Base-by-base conservation (phyloP, 306 rosid genomes). In the Phaseolus lunatus region DNA sequence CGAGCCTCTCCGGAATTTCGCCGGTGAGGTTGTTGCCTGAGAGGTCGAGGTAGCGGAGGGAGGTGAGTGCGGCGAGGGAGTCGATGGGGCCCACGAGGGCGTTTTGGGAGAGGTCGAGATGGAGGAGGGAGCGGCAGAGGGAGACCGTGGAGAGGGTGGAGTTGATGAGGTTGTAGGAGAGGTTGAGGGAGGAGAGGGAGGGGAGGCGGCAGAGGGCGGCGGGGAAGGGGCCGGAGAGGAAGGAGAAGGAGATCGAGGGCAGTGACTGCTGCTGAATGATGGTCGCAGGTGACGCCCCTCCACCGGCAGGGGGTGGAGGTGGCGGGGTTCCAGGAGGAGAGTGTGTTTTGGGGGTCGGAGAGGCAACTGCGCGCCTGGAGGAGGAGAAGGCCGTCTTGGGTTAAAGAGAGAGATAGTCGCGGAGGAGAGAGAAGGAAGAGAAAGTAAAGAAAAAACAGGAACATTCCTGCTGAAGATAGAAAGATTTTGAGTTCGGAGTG, bases 331-430 rank as follows among this genome's bases (percentile, higher is more conserved):
- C 96, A 91, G 16, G 77, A 27, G 22, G 88, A 72, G 44, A 91
- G 90, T 7, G 73, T 23, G 10, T 82, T 48, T 16, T 11, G 0
- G 0, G 89, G 96, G 81, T 87, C 90, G 66, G 81, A 82, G 80
- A 88, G 90, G 1, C 62, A 74, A 14, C 29, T 81, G 29, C 74
- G 84, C 84, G 78, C 82, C 19, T 67, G 63, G 24, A 72, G 80
- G 48, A 90, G 96, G 52, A 85, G 81, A 26, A 82, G 82, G 20
- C 89, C 91, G 0, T 90, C 96, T 74, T 90, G 91, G 75, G 73
- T 82, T 16, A 90, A 77, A 63, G 91, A 78, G 66, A 62, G 84
- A 37, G 83, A 19, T 14, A 16, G 26, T 1, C 67, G 73, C 6
- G 57, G 84, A 70, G 70, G 20, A 58, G 66, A 50, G 49, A 82